Evolutionary conservation across 345 rosid genomes (phyloP).

Genomic region (Hibiscus mutabilis): DNA sequence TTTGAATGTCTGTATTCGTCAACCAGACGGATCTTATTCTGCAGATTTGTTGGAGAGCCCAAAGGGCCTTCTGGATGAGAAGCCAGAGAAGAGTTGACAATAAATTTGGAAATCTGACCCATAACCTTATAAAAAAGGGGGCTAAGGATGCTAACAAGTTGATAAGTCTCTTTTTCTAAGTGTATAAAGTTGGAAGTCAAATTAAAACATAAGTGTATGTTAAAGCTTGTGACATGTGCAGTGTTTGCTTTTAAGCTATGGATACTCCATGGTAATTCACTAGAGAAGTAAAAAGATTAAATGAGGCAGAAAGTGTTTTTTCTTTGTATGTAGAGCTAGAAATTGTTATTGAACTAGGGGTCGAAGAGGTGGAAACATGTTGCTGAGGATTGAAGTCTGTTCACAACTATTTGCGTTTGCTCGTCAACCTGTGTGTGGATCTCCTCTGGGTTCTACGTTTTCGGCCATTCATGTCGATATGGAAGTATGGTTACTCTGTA

Average conservation of each 20-base stretch:
- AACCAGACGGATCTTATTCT: conserved; percentile 70
- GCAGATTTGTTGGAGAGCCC: conserved; percentile 55
- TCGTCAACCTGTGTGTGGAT: conserved; percentile 12
- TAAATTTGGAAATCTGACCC: conserved; percentile 19
- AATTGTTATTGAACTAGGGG: conserved; percentile 24
- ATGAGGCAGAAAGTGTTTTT: conserved; percentile 27
- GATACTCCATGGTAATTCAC: conserved; percentile 28
- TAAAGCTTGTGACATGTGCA: conserved; percentile 25
- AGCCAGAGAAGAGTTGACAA: conserved; percentile 29
- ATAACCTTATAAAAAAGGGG: conserved; percentile 12
- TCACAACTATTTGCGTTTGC: conserved; percentile 6
- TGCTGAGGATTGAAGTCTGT: conserved; percentile 22
- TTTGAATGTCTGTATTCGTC: conserved; percentile 57
- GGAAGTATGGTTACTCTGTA: conserved; percentile 15
- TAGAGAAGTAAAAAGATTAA: conserved; percentile 10
- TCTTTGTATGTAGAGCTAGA: conserved; percentile 34
- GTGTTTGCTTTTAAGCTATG: conserved; percentile 45
- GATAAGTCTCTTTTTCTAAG: conserved; percentile 26
- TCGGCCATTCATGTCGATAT: conserved; percentile 6
- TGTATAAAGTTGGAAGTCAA: conserved; percentile 52
- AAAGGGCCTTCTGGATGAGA: conserved; percentile 35
- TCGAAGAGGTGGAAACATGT: conserved; percentile 29
- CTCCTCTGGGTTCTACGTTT: conserved; percentile 12
- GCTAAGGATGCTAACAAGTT: conserved; percentile 40
- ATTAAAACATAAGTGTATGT: conserved; percentile 15